Conservation (phyloP, 768 basidiomycete genomes). For the Filobasidium wieringae region DNA sequence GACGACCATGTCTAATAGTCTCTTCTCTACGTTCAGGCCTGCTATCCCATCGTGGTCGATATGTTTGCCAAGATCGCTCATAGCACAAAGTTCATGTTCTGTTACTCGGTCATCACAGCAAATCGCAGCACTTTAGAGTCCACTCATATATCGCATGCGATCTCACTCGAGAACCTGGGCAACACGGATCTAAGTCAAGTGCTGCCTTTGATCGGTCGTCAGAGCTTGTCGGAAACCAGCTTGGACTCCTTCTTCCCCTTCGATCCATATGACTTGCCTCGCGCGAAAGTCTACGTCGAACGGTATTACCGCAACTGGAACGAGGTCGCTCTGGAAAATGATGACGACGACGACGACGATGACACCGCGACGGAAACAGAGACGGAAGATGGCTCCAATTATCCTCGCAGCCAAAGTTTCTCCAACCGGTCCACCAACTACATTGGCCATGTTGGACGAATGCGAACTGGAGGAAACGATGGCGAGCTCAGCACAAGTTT, state of each 20-base stretch:
- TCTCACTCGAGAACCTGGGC: background rate
- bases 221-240: constrained; percentile 46
- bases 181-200: constrained; percentile 11
- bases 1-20: too few species aligned
- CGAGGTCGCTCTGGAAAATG: constrained; percentile 62
- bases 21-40: constrained; percentile 56
- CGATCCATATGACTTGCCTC: constrained; percentile 84
- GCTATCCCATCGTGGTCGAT: constrained; percentile 75
- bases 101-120: constrained; percentile 80
- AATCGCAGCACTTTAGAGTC: constrained; percentile 47
- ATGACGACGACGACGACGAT: constrained; percentile 55
- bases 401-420: background rate
- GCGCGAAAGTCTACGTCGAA: constrained; percentile 64
- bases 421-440: background rate
- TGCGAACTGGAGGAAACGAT: background rate
- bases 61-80: constrained; percentile 92
- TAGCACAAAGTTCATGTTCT: constrained; percentile 81
- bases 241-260: constrained; percentile 96
- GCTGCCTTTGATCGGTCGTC: constrained; percentile 25
- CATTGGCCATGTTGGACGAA: background rate
- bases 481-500: constrained; percentile 7
- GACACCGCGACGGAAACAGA: constrained; percentile 44
- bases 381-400: constrained; percentile 6
- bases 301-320: constrained; percentile 83
- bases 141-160: constrained; percentile 10